Base-by-base conservation (phyloP, 208 protist species). In the Acanthamoeba culbertsoni region DNA sequence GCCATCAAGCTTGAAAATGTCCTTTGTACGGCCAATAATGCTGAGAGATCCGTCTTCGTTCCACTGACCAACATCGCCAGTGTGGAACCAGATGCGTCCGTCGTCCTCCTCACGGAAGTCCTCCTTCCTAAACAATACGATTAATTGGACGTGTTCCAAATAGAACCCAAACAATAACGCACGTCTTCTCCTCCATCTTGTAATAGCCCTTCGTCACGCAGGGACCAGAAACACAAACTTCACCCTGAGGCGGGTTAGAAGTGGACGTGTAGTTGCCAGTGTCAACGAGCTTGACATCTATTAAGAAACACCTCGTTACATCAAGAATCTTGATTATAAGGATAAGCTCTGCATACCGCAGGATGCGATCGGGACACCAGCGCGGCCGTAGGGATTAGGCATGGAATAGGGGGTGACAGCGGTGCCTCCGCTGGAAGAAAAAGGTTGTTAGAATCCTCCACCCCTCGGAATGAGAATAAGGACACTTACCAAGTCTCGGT, bases 1-100 rank as follows among this genome's bases (percentile, higher is more conserved):
- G 73, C 98, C 97, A 10, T 97, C 93, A 26, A 98, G 91, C 93
- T 98, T 98, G 89, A 98, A 98, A n/a, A 98, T 97, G 92, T 98
- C 95, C 90, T 98, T 98, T 53, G 96, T 96, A 59, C 98, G 91
- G 89, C 98, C 98, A 91, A 98, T 98, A 89, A 98, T 98, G 28
- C 57, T 62, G 23, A 98, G 59, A 4, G 91, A 86, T 31, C 96
- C 97, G 57, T 96, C 93, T 28, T 68, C 18, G n/a, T 46, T 88
- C 92, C 92, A 94, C 20, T 35, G 63, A 75, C 97, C 97, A 91
- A 98, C 96, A 90, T 98, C 98, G 62, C 98, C 98, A 14, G 98
- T 97, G 84, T 98, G 96, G 59, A 98, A 95, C 97, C 97, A 98
- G 33, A 97, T 96, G n/a, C 98, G 96, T 7, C n/a, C 51, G 28